These are phyloP conservation scores for Yamadazyma sp. DNA, from an alignment of 1,139 yeast species.

Conservation along the genomic window DNA sequence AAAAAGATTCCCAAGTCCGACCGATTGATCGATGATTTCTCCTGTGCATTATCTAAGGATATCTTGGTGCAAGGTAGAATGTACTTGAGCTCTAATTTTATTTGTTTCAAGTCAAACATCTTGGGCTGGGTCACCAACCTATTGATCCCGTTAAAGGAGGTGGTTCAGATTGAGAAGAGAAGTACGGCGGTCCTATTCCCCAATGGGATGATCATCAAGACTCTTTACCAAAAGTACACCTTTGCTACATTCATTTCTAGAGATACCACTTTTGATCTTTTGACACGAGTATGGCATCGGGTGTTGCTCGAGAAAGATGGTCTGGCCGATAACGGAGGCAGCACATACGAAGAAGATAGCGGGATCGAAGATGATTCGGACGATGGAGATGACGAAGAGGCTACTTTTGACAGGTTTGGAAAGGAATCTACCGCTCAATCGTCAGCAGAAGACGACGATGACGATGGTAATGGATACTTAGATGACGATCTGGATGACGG, in stretches of 20 bases:
- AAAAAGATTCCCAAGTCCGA: constrained; percentile 56
- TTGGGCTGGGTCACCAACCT: constrained; percentile 73
- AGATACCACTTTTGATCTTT: constrained; percentile 61
- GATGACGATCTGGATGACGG: constrained; percentile 2
- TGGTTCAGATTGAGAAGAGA: constrained; percentile 69
- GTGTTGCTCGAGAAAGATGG: constrained; percentile 26
- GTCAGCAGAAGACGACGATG: constrained; percentile 6
- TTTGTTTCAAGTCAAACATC: constrained; percentile 72
- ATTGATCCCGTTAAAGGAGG: constrained; percentile 66
- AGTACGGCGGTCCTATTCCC: constrained; percentile 75
- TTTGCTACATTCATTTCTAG: constrained; percentile 74
- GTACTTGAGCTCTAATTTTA: constrained; percentile 57
- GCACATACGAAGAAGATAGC: constrained; percentile 4
- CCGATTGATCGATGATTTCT: constrained; percentile 59
- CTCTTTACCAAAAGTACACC: constrained; percentile 67
- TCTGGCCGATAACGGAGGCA: constrained; percentile 4
- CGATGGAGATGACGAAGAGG: constrained; percentile 3
- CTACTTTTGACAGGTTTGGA: constrained; percentile 4
- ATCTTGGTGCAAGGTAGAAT: constrained; percentile 71
- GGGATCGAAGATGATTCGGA: not conserved
- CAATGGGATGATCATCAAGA: constrained; percentile 69
- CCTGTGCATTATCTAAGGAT: constrained; percentile 73
- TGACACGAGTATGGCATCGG: constrained; percentile 62
- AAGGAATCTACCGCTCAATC: not conserved
- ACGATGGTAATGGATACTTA: constrained; percentile 4